Conservation (phyloP, 2,329 filamentous ascomycete genomes). For the Aspergillus udagawae region DNA sequence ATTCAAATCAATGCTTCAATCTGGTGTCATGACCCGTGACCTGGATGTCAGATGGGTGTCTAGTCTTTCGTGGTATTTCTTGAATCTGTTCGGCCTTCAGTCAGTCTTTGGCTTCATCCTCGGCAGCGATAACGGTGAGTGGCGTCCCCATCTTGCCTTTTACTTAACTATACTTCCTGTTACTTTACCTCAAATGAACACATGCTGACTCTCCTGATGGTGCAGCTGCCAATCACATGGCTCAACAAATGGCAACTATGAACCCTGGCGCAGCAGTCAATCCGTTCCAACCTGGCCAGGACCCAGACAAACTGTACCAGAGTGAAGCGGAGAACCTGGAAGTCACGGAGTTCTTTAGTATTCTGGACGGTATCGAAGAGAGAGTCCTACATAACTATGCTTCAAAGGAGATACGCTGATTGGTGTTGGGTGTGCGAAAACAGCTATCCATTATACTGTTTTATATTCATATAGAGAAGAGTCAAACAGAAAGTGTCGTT, state of each 20-base stretch:
- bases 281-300: constrained; percentile 87
- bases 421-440: constrained; percentile 3
- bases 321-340: constrained; percentile 93
- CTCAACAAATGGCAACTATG: constrained; percentile 76
- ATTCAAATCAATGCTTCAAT: constrained; percentile 99
- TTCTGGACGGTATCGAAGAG: constrained; percentile 82
- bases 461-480: constrained; percentile 8
- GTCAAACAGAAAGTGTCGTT: background rate
- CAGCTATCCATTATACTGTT: constrained; percentile 1
- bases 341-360: constrained; percentile 89
- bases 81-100: constrained; percentile 94
- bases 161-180: background rate
- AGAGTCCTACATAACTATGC: constrained; percentile 61
- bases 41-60: constrained; percentile 98
- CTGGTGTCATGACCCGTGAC: constrained; percentile 90
- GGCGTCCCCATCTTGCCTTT: background rate
- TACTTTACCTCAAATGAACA: background rate
- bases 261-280: constrained; percentile 62
- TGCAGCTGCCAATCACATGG: constrained; percentile 82
- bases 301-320: constrained; percentile 92
- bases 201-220: constrained; percentile 1
- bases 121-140: constrained; percentile 88
- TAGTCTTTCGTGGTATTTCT: constrained; percentile 97
- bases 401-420: constrained; percentile 10
- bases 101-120: constrained; percentile 96